Conservation (phyloP, 1,284 basidiomycete species). For the Rhodotorula sp. region DNA sequence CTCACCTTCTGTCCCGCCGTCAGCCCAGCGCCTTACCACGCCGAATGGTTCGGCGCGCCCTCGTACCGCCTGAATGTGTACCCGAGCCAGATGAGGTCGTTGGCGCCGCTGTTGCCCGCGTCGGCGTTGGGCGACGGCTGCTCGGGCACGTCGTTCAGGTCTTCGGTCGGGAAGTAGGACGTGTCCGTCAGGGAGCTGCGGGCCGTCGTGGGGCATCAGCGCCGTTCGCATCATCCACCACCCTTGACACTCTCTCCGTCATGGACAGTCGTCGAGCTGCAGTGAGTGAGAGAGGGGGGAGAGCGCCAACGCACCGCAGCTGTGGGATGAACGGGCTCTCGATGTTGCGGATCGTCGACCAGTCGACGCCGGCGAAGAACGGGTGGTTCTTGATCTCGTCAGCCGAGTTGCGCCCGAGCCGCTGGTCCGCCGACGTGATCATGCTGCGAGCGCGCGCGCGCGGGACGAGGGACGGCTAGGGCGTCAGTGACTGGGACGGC, state of each 20-base stretch:
- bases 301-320: constrained; percentile 59
- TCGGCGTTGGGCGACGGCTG: constrained; percentile 56
- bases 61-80: constrained; percentile 41
- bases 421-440: constrained; percentile 79
- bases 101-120: constrained; percentile 55
- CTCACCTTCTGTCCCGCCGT: too few relatives aligned
- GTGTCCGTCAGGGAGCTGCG: constrained; percentile 83
- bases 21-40: constrained; percentile 26
- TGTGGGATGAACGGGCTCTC: constrained; percentile 95
- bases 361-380: constrained; percentile 97
- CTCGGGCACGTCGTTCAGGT: constrained; percentile 78
- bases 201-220: neutral
- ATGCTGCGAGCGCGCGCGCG: constrained; percentile 53
- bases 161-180: constrained; percentile 95
- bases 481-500: neutral
- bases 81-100: constrained; percentile 63
- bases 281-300: neutral
- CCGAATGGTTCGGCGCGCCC: constrained; percentile 32
- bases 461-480: neutral
- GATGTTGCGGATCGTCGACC: constrained; percentile 84
- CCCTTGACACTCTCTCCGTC: neutral
- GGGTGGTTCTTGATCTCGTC: constrained; percentile 91
- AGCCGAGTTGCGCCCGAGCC: constrained; percentile 64
- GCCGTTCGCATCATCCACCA: too few relatives aligned
- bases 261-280: neutral